These are phyloP conservation scores for Monosporozyma unispora DNA, from an alignment of 805 yeast species.

Conservation along the genomic window DNA sequence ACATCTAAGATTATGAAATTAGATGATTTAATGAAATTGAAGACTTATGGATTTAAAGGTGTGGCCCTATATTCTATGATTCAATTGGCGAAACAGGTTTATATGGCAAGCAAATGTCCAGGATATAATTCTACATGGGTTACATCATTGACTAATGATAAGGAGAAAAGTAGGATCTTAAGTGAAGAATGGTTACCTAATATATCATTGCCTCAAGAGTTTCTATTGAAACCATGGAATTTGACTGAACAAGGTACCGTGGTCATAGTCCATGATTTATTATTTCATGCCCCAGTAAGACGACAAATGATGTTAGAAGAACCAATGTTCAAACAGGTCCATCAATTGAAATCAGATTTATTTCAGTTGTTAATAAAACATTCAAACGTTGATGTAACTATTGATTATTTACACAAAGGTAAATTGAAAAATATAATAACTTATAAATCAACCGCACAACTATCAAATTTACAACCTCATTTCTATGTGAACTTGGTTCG, in stretches of 20 bases:
- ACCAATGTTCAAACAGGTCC: constrained; percentile 8
- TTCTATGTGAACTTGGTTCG: constrained; percentile 1
- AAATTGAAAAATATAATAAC: not conserved
- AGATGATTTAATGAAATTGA: constrained; percentile 31
- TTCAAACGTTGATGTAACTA: constrained; percentile 11
- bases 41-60: constrained; percentile 64
- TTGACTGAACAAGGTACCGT: constrained; percentile 15
- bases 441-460: not conserved
- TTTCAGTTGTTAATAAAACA: constrained; percentile 16
- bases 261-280: constrained; percentile 13
- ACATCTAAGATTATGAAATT: constrained; percentile 46
- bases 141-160: constrained; percentile 9
- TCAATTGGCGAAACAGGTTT: not conserved
- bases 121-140: constrained; percentile 27
- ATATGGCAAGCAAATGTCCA: constrained; percentile 18
- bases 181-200: not conserved
- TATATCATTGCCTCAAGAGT: not conserved
- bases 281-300: constrained; percentile 25
- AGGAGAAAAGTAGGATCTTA: not conserved
- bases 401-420: constrained; percentile 2
- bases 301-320: constrained; percentile 9
- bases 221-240: not conserved
- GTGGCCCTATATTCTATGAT: constrained; percentile 42
- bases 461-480: not conserved
- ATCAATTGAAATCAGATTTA: constrained; percentile 12